phyloP scores from a whole-genome alignment of 2,329 filamentous ascomycete species.

The Chaetomium sp. region DNA sequence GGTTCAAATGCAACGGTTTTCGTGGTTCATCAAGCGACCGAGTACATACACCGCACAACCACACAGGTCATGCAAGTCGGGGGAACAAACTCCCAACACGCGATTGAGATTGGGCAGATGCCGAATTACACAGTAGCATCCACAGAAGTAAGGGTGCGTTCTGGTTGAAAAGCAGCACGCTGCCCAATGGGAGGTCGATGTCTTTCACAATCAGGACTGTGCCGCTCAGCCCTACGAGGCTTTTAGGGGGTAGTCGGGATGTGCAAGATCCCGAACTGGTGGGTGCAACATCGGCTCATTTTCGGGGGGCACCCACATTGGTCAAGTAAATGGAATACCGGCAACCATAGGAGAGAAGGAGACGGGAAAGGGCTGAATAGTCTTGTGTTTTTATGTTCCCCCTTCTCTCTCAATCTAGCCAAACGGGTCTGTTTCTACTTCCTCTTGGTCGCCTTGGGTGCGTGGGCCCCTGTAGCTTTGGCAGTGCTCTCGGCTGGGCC shows the following conservation, averaged over 20 bases:
- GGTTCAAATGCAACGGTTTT: not conserved
- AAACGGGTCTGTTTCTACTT: slow-evolving; percentile 40
- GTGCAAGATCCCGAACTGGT: not conserved
- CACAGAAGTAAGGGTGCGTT: not conserved
- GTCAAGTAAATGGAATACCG: not conserved
- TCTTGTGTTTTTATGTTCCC: not conserved
- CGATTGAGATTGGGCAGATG: slow-evolving; percentile 5
- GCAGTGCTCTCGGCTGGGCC: slow-evolving; percentile 40
- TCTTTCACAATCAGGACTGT: not conserved
- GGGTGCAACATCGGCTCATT: slow-evolving; percentile 7
- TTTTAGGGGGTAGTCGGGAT: not conserved
- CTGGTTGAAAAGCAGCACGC: not conserved
- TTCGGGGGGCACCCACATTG: not conserved
- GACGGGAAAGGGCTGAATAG: not conserved
- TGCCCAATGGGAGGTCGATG: slow-evolving; percentile 12
- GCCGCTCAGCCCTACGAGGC: slow-evolving; percentile 29
- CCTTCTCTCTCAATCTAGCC: not conserved
- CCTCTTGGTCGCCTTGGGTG: slow-evolving; percentile 52
- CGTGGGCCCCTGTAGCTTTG: slow-evolving; percentile 55
- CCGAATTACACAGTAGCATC: not conserved
- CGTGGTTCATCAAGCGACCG: not conserved
- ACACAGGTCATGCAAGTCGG: not conserved
- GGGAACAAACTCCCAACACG: not conserved
- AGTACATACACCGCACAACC: no score
- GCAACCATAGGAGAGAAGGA: not conserved